A percentile compares a stretch with the other conserved stretches of the same genome.
These are phyloP conservation scores for Yamadazyma scolyti DNA, from an alignment of 805 yeast genomes.

Conservation along the genomic window DNA sequence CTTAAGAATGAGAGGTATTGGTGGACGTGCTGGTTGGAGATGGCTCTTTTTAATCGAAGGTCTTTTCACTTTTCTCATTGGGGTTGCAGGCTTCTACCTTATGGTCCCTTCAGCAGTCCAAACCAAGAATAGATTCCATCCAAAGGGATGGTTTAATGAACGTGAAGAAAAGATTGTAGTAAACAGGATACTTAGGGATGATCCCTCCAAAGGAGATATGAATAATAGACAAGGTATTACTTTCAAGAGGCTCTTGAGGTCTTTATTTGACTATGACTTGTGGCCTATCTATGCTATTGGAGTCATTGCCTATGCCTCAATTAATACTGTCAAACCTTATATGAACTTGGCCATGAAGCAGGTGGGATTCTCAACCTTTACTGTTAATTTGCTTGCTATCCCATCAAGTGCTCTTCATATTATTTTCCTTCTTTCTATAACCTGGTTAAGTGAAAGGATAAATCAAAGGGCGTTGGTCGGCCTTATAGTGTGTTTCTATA, in stretches of 20 bases:
- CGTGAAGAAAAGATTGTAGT: constrained; percentile 24
- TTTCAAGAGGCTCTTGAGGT: constrained; percentile 13
- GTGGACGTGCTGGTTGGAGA: constrained; percentile 43
- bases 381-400: constrained; percentile 19
- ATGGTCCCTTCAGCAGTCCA: constrained; percentile 58
- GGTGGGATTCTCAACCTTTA: constrained; percentile 20
- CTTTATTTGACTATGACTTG: constrained; percentile 19
- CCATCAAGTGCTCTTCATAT: constrained; percentile 27
- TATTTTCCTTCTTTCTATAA: constrained; percentile 27
- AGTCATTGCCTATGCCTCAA: constrained; percentile 19
- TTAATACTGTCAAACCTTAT: constrained; percentile 28
- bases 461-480: constrained; percentile 24
- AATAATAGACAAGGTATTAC: constrained; percentile 23
- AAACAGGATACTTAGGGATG: constrained; percentile 24
- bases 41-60: constrained; percentile 70
- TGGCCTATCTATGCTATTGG: constrained; percentile 34
- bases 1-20: constrained; percentile 15
- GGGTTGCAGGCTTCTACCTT: constrained; percentile 38
- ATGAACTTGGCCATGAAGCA: constrained; percentile 45
- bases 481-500: constrained; percentile 25
- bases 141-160: constrained; percentile 35
- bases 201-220: constrained; percentile 28
- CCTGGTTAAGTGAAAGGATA: constrained; percentile 33
- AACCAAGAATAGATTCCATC: constrained; percentile 47
- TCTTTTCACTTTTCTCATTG: constrained; percentile 49